Conservation (phyloP, 1,284 basidiomycete species). For the Melampsora larici-populina region DNA sequence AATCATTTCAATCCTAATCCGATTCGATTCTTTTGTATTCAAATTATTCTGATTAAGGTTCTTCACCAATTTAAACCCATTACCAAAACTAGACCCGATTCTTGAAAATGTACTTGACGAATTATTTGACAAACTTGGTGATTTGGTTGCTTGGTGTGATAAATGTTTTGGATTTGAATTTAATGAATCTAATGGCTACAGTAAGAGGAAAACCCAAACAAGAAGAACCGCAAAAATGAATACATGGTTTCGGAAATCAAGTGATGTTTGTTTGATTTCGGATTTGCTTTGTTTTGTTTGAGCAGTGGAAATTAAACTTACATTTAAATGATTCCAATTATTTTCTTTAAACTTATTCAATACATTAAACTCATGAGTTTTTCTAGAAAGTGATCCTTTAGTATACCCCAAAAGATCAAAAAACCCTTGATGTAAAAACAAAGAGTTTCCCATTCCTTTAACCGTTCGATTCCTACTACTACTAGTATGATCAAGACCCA, state of each 20-base stretch:
- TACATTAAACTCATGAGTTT: background rate
- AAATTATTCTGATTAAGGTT: too few relatives aligned
- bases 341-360: too few relatives aligned
- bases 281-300: too few relatives aligned
- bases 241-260: too few relatives aligned
- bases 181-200: background rate
- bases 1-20: conserved; percentile 37
- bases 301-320: too few relatives aligned
- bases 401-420: conserved; percentile 1
- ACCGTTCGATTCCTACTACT: background rate
- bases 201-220: background rate
- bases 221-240: background rate
- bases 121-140: background rate
- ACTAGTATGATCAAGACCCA: background rate
- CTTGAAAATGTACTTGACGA: background rate
- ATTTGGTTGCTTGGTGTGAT: background rate
- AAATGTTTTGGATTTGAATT: background rate
- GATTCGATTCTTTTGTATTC: background rate
- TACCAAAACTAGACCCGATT: background rate
- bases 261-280: too few relatives aligned
- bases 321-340: too few relatives aligned
- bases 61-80: background rate
- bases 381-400: background rate
- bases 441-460: background rate
- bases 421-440: conserved; percentile 3